These are phyloP conservation scores for Colletotrichum sidae DNA, from an alignment of 2,329 filamentous ascomycete genomes.

Conservation along the genomic window DNA sequence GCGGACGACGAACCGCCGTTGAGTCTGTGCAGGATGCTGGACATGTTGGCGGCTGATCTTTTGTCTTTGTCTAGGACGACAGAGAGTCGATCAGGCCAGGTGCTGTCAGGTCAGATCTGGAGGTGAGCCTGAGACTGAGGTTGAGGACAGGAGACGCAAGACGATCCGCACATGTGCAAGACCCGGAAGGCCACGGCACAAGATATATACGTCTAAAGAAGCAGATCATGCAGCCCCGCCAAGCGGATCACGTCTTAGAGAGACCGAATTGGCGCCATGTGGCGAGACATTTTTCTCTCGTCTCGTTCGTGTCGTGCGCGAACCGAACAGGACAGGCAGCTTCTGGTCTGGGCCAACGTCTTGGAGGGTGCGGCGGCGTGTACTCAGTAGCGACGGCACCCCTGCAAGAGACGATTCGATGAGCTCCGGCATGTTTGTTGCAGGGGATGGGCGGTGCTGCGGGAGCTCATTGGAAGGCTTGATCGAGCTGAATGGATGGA, in stretches of 20 bases:
- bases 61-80: too few species aligned
- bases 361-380: slow-evolving; percentile 11
- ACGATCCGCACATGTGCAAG: slow-evolving; percentile 5
- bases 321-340: too few species aligned
- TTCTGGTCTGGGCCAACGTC: background rate
- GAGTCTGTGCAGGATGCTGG: slow-evolving; percentile 27
- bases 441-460: too few species aligned
- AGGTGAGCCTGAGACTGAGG: too few species aligned
- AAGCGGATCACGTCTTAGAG: slow-evolving; percentile 35
- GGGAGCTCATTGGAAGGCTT: too few species aligned
- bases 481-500: too few species aligned
- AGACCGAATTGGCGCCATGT: slow-evolving; percentile 31
- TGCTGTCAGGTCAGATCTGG: too few species aligned
- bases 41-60: slow-evolving; percentile 21
- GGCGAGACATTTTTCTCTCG: slow-evolving; percentile 27
- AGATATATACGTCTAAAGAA: slow-evolving; percentile 31
- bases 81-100: too few species aligned
- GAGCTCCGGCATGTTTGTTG: too few species aligned
- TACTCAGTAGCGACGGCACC: too few species aligned
- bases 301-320: background rate
- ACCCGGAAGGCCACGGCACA: slow-evolving; percentile 10
- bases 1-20: slow-evolving; percentile 18
- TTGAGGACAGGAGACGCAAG: slow-evolving; percentile 12
- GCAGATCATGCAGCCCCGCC: slow-evolving; percentile 17
- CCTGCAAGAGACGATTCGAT: too few species aligned